phyloP scores from a whole-genome alignment of 208 protist species.

The Wallacemonas rigidus region DNA sequence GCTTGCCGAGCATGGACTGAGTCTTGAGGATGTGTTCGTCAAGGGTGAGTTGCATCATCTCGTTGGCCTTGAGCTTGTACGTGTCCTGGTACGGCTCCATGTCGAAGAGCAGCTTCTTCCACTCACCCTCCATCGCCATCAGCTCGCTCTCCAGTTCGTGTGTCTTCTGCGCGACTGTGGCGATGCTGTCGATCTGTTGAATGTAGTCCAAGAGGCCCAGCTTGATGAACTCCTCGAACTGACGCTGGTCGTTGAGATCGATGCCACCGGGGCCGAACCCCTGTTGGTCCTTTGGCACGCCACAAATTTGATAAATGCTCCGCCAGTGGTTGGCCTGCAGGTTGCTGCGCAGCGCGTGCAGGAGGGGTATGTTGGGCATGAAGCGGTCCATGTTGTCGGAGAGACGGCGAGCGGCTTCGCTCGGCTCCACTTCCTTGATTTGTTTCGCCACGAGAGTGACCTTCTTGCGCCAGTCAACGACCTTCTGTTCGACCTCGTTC shows the following conservation, averaged over 20 bases:
- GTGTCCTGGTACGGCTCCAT: constrained; percentile 93
- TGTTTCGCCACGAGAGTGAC: constrained; percentile 79
- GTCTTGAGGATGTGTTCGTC: constrained; percentile 97
- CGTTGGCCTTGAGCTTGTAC: constrained; percentile 93
- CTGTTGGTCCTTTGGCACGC: constrained; percentile 85
- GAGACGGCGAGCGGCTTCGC: constrained; percentile 72
- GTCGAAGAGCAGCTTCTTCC: constrained; percentile 94
- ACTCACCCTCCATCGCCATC: constrained; percentile 93
- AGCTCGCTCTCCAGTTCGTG: constrained; percentile 92
- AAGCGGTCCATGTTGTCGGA: constrained; percentile 93
- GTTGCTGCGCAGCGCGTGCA: constrained; percentile 93
- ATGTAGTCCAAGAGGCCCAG: constrained; percentile 87
- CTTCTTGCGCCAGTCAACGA: constrained; percentile 84
- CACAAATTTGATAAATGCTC: constrained; percentile 86
- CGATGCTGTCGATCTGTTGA: constrained; percentile 83
- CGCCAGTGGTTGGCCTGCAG: constrained; percentile 94
- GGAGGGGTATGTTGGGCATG: constrained; percentile 91
- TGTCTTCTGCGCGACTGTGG: constrained; percentile 87
- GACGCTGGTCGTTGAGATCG: constrained; percentile 82
- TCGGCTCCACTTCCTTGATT: constrained; percentile 88
- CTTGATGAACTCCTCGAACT: constrained; percentile 85
- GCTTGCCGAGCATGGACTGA: constrained; percentile 95
- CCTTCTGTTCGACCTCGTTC: constrained; percentile 81
- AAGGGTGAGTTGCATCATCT: constrained; percentile 92
- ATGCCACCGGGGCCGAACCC: constrained; percentile 76